Percentiles rank a stretch among this genome's conserved stretches.
Conservation (phyloP, 768 basidiomycete genomes). For the Rhizopogon sp. region DNA sequence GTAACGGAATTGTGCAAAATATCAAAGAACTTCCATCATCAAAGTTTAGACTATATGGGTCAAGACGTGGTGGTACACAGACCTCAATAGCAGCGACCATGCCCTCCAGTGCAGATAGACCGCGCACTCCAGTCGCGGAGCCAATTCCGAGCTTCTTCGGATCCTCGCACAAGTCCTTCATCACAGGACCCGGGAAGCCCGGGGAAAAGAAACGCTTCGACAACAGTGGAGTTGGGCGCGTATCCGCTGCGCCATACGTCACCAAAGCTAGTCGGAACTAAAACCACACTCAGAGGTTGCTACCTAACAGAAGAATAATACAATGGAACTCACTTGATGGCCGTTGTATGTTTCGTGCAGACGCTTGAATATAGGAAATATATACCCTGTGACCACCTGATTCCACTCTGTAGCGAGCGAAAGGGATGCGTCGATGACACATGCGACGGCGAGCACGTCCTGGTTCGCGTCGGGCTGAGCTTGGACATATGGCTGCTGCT, state of each 20-base stretch:
- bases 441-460: slow-evolving; percentile 44
- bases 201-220: slow-evolving; percentile 50
- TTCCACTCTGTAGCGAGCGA: slow-evolving; percentile 50
- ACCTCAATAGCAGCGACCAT: slow-evolving; percentile 70
- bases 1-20: slow-evolving; percentile 16
- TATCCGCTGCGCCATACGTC: slow-evolving; percentile 59
- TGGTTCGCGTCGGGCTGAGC: slow-evolving; percentile 8
- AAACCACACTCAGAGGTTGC: background rate
- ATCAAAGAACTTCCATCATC: slow-evolving; percentile 43
- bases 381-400: slow-evolving; percentile 40
- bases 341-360: slow-evolving; percentile 38
- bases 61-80: slow-evolving; percentile 6
- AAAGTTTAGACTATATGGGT: slow-evolving; percentile 9
- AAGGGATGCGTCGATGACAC: slow-evolving; percentile 59
- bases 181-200: slow-evolving; percentile 31
- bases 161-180: slow-evolving; percentile 42
- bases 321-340: slow-evolving; percentile 28
- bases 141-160: slow-evolving; percentile 53
- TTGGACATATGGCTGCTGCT: background rate
- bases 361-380: slow-evolving; percentile 48
- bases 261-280: slow-evolving; percentile 49
- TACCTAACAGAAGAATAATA: background rate
- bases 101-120: slow-evolving; percentile 69
- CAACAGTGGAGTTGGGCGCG: slow-evolving; percentile 49
- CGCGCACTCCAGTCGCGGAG: slow-evolving; percentile 39